phyloP scores from a whole-genome alignment of 371 early-diverging fungal species.

The Phascolomyces articulosus region DNA sequence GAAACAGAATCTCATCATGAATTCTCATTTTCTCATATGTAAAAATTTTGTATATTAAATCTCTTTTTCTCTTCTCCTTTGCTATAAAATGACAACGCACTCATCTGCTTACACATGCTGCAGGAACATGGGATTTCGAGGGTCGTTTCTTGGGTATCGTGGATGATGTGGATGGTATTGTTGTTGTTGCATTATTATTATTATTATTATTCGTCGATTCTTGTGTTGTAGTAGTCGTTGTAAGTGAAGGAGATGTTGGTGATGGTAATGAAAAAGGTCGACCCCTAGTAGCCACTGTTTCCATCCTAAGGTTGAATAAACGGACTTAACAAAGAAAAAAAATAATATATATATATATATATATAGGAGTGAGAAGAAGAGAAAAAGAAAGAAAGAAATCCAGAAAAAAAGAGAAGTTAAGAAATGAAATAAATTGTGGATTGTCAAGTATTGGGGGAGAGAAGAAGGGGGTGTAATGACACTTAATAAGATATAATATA shows the following conservation, averaged over 20 bases:
- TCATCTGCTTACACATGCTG: slow-evolving; percentile 22
- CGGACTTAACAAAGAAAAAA: too few relatives aligned
- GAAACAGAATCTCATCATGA: neutral
- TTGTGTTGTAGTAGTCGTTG: neutral
- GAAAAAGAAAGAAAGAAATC: neutral
- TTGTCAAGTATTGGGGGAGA: too few relatives aligned
- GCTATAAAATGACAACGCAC: neutral
- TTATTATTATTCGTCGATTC: neutral
- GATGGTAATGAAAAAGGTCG: slow-evolving; percentile 5
- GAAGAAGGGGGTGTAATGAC: too few relatives aligned
- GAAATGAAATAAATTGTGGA: too few relatives aligned
- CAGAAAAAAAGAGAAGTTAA: neutral
- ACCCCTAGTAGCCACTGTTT: neutral
- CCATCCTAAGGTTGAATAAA: neutral
- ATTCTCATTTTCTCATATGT: too few relatives aligned
- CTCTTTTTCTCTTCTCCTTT: neutral
- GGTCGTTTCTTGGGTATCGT: slow-evolving; percentile 13
- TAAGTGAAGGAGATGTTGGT: slow-evolving; percentile 10
- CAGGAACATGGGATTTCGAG: slow-evolving; percentile 23
- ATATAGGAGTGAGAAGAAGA: too few relatives aligned
- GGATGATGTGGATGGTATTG: neutral
- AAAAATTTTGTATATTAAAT: too few relatives aligned
- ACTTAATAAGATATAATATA: too few relatives aligned
- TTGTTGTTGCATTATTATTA: neutral
- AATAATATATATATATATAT: too few relatives aligned